Evolutionary conservation across 257 asterid genomes (phyloP).

Genomic region (Schizonepeta tenuifolia): DNA sequence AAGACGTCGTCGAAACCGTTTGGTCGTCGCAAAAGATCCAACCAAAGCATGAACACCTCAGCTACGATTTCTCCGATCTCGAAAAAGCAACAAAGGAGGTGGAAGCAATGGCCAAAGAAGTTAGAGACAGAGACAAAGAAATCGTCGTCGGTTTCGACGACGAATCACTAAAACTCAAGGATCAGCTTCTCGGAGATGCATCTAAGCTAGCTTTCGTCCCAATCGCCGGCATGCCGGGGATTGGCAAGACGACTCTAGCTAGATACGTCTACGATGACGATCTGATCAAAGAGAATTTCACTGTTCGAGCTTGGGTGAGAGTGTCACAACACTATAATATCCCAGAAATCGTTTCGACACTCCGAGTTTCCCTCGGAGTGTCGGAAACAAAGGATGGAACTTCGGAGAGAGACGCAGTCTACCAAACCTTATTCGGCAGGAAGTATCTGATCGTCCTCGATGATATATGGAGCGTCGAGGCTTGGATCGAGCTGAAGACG

Average conservation of each 20-base stretch:
- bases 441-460: slow-evolving; percentile 21
- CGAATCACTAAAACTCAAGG: not conserved
- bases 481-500: not conserved
- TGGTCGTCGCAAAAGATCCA: not conserved
- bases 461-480: slow-evolving; percentile 21
- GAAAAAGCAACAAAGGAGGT: not conserved
- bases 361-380: not conserved
- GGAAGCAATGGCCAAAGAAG: not conserved
- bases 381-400: not conserved
- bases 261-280: not conserved
- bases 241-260: slow-evolving; percentile 10
- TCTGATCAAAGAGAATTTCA: not conserved
- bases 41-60: not conserved
- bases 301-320: not conserved
- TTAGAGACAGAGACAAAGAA: not conserved
- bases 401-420: not conserved
- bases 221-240: not conserved
- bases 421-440: not conserved
- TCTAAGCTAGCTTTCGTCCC: not conserved
- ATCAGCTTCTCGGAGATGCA: not conserved
- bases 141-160: slow-evolving; percentile 6
- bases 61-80: slow-evolving; percentile 1
- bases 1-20: slow-evolving; percentile 1
- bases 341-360: not conserved
- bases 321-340: not conserved